These are phyloP conservation scores for Chrysochromulina parva DNA, from an alignment of 78 protist species.

Conservation along the genomic window DNA sequence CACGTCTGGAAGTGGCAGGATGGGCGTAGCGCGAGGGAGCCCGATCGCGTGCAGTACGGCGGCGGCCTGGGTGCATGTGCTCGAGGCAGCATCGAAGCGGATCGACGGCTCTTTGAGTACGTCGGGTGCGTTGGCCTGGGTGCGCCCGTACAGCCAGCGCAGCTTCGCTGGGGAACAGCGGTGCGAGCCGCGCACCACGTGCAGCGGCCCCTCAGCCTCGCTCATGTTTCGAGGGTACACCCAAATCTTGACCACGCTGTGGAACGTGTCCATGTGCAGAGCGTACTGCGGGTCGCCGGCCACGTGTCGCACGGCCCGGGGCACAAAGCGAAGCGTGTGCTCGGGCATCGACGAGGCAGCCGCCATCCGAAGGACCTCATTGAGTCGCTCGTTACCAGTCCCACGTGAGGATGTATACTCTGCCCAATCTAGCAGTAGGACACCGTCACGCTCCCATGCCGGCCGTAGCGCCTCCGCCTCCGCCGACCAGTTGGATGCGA, in stretches of 20 bases:
- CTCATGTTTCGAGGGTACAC: background rate
- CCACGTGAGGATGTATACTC: background rate
- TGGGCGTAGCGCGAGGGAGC: background rate
- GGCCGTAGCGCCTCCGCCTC: background rate
- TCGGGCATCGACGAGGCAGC: background rate
- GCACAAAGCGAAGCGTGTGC: background rate
- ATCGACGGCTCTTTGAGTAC: background rate
- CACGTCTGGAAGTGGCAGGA: background rate
- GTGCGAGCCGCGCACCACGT: background rate
- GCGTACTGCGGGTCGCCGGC: background rate
- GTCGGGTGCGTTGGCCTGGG: background rate
- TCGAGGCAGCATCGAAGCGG: background rate
- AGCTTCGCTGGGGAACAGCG: background rate
- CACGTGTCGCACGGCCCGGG: background rate
- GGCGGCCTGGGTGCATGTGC: background rate
- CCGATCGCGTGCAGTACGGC: background rate
- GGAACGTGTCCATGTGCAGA: constrained; percentile 8
- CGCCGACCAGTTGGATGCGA: background rate
- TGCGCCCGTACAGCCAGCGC: background rate
- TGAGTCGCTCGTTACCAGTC: background rate
- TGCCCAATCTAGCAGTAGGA: background rate
- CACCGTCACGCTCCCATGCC: background rate
- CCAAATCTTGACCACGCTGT: constrained; percentile 1
- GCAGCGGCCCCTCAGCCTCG: background rate
- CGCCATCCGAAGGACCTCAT: background rate